phyloP scores from a whole-genome alignment of 768 basidiomycete species.

The Calocybe gangraenosa region DNA sequence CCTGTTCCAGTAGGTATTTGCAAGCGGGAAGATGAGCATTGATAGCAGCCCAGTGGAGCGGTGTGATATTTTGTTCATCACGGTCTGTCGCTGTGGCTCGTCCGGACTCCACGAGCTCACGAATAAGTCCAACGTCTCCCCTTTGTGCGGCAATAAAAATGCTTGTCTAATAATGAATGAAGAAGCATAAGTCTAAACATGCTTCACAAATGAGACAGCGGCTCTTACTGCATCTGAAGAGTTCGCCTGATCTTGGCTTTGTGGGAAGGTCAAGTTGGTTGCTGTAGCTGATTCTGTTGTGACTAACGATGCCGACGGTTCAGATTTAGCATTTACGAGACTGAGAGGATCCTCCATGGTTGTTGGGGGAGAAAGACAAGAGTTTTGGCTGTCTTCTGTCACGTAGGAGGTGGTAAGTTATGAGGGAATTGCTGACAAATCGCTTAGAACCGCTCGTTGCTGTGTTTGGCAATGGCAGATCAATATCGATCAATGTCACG shows the following conservation, averaged over 20 bases:
- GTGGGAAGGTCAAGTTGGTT: slow-evolving; percentile 43
- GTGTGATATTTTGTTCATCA: slow-evolving; percentile 89
- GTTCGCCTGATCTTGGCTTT: slow-evolving; percentile 31
- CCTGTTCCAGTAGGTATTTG: slow-evolving; percentile 82
- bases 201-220: not conserved
- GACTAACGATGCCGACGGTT: slow-evolving; percentile 46
- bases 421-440: slow-evolving; percentile 6
- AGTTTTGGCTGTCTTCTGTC: not conserved
- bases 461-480: too few relatives aligned
- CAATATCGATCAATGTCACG: too few relatives aligned
- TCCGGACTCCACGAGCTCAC: slow-evolving; percentile 66
- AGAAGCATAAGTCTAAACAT: not conserved
- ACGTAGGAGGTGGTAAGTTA: not conserved
- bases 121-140: slow-evolving; percentile 69
- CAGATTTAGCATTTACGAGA: slow-evolving; percentile 43
- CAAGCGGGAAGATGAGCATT: slow-evolving; percentile 92
- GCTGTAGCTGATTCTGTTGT: slow-evolving; percentile 42
- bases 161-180: slow-evolving; percentile 35
- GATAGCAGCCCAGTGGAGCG: slow-evolving; percentile 98
- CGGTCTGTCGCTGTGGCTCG: slow-evolving; percentile 69
- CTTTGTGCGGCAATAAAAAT: slow-evolving; percentile 87
- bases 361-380: slow-evolving; percentile 1
- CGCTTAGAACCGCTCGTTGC: not conserved
- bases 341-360: slow-evolving; percentile 33
- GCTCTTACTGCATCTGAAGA: slow-evolving; percentile 34